Conservation (phyloP, 768 basidiomycete species). For the Suillus variegatus region DNA sequence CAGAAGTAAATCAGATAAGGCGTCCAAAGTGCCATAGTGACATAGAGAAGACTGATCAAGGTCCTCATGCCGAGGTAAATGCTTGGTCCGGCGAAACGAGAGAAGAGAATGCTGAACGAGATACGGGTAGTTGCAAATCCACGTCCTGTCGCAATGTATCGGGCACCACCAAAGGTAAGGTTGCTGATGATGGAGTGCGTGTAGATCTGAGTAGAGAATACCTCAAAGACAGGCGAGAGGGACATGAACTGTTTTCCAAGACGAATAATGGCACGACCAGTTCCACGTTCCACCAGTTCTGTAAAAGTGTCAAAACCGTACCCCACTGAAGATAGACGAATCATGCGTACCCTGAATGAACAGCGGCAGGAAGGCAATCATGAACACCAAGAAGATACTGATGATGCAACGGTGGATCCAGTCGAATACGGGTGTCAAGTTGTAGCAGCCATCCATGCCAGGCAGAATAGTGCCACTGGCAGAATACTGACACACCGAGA, state of each 20-base stretch:
- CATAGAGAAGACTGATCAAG: conserved; percentile 88
- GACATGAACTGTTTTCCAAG: conserved; percentile 94
- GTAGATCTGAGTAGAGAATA: conserved; percentile 98
- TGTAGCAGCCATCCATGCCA: conserved; percentile 89
- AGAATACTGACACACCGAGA: conserved; percentile 81
- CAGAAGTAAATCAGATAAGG: conserved; percentile 97
- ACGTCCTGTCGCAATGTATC: conserved; percentile 98
- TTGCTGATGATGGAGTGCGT: conserved; percentile 97
- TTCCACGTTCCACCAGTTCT: conserved; percentile 97
- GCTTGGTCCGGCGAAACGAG: conserved; percentile 97
- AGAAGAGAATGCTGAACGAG: conserved; percentile 93
- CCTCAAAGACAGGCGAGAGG: conserved; percentile 93
- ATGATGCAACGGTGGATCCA: conserved; percentile 98
- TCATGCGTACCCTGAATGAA: conserved; percentile 82
- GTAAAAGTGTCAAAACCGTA: conserved; percentile 19
- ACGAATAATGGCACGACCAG: conserved; percentile 87
- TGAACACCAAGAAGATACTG: conserved; percentile 97
- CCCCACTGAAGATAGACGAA: background rate
- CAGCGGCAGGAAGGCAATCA: conserved; percentile 93
- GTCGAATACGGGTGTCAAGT: conserved; percentile 87
- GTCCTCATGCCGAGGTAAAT: conserved; percentile 98
- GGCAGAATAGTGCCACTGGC: conserved; percentile 69
- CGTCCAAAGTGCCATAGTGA: conserved; percentile 90
- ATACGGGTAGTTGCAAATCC: conserved; percentile 97
- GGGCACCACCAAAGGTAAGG: conserved; percentile 95